A percentile compares a stretch with the other conserved stretches of the same genome.
Conservation (phyloP, 169 alveolate species). For the Plasmodium vivax region DNA sequence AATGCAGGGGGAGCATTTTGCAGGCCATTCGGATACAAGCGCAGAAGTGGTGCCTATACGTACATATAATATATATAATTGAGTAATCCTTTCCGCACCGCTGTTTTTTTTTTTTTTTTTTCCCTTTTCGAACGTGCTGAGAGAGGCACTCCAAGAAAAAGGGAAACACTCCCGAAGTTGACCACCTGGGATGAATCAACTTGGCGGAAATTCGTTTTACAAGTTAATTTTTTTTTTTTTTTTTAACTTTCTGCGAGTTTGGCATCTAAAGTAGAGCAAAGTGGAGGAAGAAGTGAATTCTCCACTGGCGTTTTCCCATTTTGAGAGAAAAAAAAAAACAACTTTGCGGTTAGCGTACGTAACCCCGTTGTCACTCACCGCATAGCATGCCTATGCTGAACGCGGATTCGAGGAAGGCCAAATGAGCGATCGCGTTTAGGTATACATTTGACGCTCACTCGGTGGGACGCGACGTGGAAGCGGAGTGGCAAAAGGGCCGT, state of each 20-base stretch:
- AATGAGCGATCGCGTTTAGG: not conserved
- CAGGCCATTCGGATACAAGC: not conserved
- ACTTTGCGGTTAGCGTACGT: not conserved
- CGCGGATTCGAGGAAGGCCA: not conserved
- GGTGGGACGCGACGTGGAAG: not conserved
- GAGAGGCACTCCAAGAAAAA: not conserved
- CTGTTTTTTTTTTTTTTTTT: not conserved
- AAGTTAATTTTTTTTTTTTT: not conserved
- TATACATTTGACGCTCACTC: not conserved
- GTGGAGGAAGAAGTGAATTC: not conserved
- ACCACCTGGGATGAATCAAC: not conserved
- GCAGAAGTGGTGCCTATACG: not conserved
- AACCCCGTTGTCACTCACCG: not conserved
- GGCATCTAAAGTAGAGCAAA: not conserved
- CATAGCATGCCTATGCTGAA: not conserved
- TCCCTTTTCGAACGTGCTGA: not conserved
- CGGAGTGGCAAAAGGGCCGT: not conserved
- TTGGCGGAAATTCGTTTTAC: not conserved
- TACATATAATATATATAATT: too few relatives aligned
- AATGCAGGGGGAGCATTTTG: not conserved
- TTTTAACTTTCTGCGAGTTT: not conserved
- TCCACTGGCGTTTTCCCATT: not conserved
- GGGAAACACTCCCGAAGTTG: not conserved
- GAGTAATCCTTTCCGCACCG: not conserved
- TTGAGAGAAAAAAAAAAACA: not conserved